phyloP scores from a whole-genome alignment of 345 rosid species.

The Pistacia vera region DNA sequence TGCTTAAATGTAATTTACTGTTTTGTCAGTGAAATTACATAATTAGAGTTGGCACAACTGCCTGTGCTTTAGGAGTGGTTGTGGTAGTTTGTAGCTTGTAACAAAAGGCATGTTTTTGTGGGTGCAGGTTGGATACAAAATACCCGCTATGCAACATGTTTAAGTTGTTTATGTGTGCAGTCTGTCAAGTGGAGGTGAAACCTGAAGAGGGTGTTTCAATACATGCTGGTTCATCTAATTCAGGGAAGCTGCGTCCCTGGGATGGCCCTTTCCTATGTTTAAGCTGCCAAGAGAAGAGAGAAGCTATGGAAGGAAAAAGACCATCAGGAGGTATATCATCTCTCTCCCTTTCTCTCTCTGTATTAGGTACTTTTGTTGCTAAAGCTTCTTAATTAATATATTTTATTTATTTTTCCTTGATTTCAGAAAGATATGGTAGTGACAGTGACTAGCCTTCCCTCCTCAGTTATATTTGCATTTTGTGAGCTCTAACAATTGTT shows the following conservation, averaged over 20 bases:
- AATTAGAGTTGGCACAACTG: slow-evolving; percentile 9
- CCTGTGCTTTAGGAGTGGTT: background rate
- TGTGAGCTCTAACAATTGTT: slow-evolving; percentile 38
- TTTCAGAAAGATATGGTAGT: slow-evolving; percentile 82
- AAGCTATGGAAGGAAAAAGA: slow-evolving; percentile 98
- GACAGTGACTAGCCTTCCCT: slow-evolving; percentile 79
- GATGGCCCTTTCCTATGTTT: slow-evolving; percentile 99
- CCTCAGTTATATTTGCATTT: slow-evolving; percentile 20
- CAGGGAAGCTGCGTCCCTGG: slow-evolving; percentile 83
- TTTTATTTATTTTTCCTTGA: slow-evolving; percentile 10
- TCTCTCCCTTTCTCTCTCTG: background rate
- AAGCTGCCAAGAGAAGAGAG: slow-evolving; percentile 97
- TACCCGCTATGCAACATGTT: slow-evolving; percentile 98
- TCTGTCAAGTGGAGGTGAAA: slow-evolving; percentile 96
- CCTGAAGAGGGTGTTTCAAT: slow-evolving; percentile 96
- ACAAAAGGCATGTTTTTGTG: slow-evolving; percentile 10
- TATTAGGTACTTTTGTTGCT: background rate
- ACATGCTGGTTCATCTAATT: slow-evolving; percentile 69
- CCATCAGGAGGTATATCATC: slow-evolving; percentile 62
- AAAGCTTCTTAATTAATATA: slow-evolving; percentile 15
- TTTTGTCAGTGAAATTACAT: background rate
- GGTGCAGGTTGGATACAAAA: slow-evolving; percentile 86
- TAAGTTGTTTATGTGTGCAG: slow-evolving; percentile 94
- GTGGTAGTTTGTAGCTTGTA: slow-evolving; percentile 16
- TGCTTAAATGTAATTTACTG: background rate